phyloP scores from a whole-genome alignment of 768 basidiomycete genomes.

The Sporobolomyces pararoseus region DNA sequence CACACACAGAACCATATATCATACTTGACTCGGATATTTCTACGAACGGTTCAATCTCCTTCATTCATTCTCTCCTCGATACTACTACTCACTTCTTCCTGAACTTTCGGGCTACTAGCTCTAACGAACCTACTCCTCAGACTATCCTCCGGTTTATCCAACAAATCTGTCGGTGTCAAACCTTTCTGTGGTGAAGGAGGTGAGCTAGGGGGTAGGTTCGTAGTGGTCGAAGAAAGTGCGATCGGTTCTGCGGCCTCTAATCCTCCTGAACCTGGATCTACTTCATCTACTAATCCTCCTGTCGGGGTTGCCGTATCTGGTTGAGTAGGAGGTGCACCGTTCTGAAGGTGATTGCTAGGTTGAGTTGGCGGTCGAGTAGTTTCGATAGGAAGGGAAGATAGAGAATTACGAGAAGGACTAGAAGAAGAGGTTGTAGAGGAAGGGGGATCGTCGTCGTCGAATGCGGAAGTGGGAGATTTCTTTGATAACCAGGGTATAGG shows the following conservation, averaged over 20 bases:
- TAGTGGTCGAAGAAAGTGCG: conserved; percentile 18
- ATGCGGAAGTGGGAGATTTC: not conserved
- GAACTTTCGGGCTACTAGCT: conserved; percentile 34
- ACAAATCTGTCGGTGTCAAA: conserved; percentile 74
- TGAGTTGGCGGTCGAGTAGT: conserved; percentile 6
- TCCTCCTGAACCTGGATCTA: conserved; percentile 33
- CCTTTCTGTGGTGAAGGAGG: conserved; percentile 62
- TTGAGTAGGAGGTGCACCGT: not conserved
- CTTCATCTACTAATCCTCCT: conserved; percentile 44
- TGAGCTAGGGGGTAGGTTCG: conserved; percentile 49
- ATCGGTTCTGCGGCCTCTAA: conserved; percentile 28
- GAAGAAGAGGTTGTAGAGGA: conserved; percentile 13
- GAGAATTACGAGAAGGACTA: not conserved
- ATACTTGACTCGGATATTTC: too few relatives aligned
- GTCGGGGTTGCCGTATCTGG: conserved; percentile 38
- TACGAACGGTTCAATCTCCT: not conserved
- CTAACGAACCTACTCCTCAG: conserved; percentile 34
- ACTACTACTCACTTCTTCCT: not conserved
- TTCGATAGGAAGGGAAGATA: conserved; percentile 6
- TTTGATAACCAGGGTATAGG: conserved; percentile 43
- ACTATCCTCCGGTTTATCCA: conserved; percentile 58
- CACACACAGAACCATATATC: too few relatives aligned
- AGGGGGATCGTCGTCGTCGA: conserved; percentile 15
- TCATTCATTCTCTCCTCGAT: conserved; percentile 13
- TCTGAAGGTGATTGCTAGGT: not conserved